These are phyloP conservation scores for Papiliotrema terrestris DNA, from an alignment of 1,284 basidiomycete species.

Conservation along the genomic window DNA sequence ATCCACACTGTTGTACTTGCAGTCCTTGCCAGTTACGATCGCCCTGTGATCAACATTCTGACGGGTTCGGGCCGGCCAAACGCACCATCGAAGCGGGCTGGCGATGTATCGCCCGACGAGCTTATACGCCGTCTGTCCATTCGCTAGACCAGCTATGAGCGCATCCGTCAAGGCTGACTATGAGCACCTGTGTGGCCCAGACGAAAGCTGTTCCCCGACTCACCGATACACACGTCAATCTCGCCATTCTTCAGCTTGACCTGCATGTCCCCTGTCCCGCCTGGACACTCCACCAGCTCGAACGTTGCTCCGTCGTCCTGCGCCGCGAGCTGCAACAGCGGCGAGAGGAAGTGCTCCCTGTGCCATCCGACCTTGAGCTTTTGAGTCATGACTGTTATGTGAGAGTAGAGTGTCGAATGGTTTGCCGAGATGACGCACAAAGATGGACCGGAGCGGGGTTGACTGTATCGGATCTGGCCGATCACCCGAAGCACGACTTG, in stretches of 20 bases:
- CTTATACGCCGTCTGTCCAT: conserved; percentile 79
- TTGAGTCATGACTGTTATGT: neutral
- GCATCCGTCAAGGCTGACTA: conserved; percentile 78
- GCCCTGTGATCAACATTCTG: conserved; percentile 58
- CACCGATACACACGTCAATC: conserved; percentile 82
- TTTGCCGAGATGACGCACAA: no score
- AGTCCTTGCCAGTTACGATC: conserved; percentile 79
- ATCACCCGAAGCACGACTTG: no score
- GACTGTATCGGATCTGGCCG: no score
- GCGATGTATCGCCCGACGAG: conserved; percentile 90
- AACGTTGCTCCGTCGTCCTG: conserved; percentile 68
- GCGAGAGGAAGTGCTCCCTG: conserved; percentile 86
- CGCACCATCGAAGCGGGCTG: conserved; percentile 78
- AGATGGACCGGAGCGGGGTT: no score
- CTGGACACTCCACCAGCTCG: conserved; percentile 82
- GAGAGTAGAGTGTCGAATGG: neutral
- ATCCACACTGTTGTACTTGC: conserved; percentile 65
- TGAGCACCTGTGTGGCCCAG: neutral
- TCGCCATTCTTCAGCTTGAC: conserved; percentile 73
- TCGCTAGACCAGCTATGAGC: conserved; percentile 87
- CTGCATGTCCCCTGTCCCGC: conserved; percentile 89
- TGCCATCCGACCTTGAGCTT: conserved; percentile 56
- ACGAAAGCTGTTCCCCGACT: no score
- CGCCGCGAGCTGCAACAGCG: conserved; percentile 63
- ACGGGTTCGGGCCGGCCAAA: neutral